Percentiles rank a stretch among this genome's conserved stretches.
Conservation (phyloP, 202 grass and related monocot genomes). For the Eragrostis tef region DNA sequence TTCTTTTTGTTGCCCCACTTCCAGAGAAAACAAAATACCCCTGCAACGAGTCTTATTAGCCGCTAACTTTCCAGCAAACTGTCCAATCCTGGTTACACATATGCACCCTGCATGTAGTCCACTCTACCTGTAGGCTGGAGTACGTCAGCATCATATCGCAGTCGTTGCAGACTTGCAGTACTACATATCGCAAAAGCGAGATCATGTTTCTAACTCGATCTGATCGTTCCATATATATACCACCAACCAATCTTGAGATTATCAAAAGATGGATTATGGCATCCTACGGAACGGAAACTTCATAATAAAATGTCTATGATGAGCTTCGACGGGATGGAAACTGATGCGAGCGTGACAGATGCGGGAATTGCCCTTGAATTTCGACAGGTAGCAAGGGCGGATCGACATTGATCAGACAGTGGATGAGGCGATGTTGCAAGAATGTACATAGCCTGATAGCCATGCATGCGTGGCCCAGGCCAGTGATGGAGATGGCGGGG, state of each 20-base stretch:
- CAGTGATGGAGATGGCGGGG: constrained; percentile 35
- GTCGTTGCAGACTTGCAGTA: not conserved
- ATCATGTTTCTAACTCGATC: constrained; percentile 15
- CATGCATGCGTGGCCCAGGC: not conserved
- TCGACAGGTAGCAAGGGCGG: not conserved
- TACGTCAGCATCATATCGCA: too few species aligned
- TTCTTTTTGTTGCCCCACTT: too few species aligned
- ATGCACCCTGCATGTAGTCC: too few species aligned
- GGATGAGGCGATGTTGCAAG: not conserved
- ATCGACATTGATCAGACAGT: not conserved
- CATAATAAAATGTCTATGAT: not conserved
- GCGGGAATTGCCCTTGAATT: not conserved
- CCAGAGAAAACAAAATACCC: not conserved
- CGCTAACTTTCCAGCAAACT: constrained; percentile 8
- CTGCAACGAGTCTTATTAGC: not conserved
- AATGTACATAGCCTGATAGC: not conserved
- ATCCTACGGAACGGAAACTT: not conserved
- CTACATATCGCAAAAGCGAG: not conserved
- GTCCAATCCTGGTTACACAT: not conserved
- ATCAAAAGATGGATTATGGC: not conserved
- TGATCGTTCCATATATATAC: constrained; percentile 38
- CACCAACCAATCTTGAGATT: constrained; percentile 36
- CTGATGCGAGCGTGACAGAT: not conserved
- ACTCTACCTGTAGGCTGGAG: not conserved
- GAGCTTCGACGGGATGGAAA: not conserved